Conservation (phyloP, 305 asterid genomes). For the Withania somnifera region DNA sequence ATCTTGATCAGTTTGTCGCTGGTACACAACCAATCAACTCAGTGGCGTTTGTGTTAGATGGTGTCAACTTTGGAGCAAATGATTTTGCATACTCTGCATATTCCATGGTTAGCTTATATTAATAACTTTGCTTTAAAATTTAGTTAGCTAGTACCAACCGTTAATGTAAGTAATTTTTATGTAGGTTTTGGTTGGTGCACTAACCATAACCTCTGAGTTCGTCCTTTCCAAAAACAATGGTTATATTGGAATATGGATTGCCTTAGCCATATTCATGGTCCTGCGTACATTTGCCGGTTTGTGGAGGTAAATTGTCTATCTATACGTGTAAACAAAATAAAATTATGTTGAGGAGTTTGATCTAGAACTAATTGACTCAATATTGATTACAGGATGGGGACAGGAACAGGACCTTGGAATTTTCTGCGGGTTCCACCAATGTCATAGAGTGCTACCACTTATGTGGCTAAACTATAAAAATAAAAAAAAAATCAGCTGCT, state of each 20-base stretch:
- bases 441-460: neutral
- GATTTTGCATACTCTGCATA: constrained; percentile 89
- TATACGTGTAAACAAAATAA: neutral
- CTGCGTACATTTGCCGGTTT: constrained; percentile 59
- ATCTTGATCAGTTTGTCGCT: constrained; percentile 64
- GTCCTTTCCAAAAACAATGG: constrained; percentile 34
- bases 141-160: too few species aligned
- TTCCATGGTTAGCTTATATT: constrained; percentile 55
- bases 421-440: constrained; percentile 3
- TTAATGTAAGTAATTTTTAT: neutral
- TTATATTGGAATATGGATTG: constrained; percentile 60
- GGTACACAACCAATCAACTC: constrained; percentile 91
- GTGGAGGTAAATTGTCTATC: constrained; percentile 43
- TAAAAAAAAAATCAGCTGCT: too few species aligned
- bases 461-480: neutral
- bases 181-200: constrained; percentile 41
- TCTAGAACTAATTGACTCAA: neutral
- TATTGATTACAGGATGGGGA: constrained; percentile 26
- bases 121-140: neutral
- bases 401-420: constrained; percentile 33
- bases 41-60: constrained; percentile 82
- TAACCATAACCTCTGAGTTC: constrained; percentile 47
- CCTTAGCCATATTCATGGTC: constrained; percentile 54
- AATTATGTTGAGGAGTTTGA: neutral
- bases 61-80: constrained; percentile 87